Evolutionary conservation across 441 rosid genomes (phyloP).

Genomic region (Pelargonium hybrid): DNA sequence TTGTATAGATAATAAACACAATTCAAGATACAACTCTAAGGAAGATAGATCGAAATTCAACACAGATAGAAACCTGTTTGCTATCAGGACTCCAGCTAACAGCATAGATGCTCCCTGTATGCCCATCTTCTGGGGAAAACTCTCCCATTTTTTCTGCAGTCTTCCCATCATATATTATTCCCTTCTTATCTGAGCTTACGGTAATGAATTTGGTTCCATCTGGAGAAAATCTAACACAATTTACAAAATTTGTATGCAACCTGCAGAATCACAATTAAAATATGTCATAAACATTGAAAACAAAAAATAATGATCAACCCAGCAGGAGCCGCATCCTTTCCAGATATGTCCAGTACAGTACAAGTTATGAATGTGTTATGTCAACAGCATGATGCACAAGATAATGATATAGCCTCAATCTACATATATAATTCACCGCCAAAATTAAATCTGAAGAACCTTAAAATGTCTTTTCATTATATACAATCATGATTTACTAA

Average conservation of each 20-base stretch:
- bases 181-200: neutral
- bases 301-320: neutral
- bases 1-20: neutral
- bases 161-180: slow-evolving; percentile 1
- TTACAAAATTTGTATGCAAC: slow-evolving; percentile 1
- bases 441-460: neutral
- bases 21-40: neutral
- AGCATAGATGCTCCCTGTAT: slow-evolving; percentile 3
- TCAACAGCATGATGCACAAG: too few species aligned
- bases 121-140: neutral
- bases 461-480: neutral
- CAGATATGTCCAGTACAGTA: neutral
- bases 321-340: neutral
- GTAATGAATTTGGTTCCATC: slow-evolving; percentile 1
- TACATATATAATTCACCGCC: neutral
- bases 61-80: neutral
- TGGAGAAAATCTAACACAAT: neutral
- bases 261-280: neutral
- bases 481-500: neutral
- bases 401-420: neutral
- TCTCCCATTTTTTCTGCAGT: neutral
- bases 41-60: neutral
- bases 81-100: slow-evolving; percentile 2
- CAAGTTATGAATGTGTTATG: too few species aligned
- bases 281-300: neutral